Percentiles rank a stretch among this genome's conserved stretches.
phyloP scores from a whole-genome alignment of 306 rosid genomes.

The Gastrolobium villosum region DNA sequence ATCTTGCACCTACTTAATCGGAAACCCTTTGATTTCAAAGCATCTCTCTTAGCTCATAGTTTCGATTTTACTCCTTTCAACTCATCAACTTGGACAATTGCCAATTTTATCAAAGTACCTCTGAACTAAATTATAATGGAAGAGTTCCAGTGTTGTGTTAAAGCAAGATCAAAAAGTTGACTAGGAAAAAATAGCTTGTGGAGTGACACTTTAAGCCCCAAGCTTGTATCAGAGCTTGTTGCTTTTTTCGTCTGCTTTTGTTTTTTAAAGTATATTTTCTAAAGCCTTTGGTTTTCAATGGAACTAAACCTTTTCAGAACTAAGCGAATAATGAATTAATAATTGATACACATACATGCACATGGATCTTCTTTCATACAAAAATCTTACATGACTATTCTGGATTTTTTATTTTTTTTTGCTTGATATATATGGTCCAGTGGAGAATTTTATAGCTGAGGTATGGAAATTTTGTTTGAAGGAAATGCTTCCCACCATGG shows the following conservation, averaged over 20 bases:
- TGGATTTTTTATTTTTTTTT: not conserved
- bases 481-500: constrained; percentile 26
- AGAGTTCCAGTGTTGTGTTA: not conserved
- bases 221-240: constrained; percentile 25
- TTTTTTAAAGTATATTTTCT: not conserved
- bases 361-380: not conserved
- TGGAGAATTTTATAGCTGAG: not conserved
- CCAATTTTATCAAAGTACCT: not conserved
- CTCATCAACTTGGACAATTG: not conserved
- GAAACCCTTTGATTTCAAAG: not conserved
- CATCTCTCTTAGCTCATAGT: not conserved
- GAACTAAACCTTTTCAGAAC: constrained; percentile 26
- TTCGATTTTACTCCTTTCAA: not conserved
- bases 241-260: not conserved
- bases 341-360: not conserved
- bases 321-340: constrained; percentile 7
- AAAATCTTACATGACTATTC: not conserved
- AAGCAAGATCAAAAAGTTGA: constrained; percentile 7
- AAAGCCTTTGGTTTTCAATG: not conserved
- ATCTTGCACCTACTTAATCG: not conserved
- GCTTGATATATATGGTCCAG: constrained; percentile 25
- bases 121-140: constrained; percentile 15
- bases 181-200: not conserved
- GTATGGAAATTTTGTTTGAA: constrained; percentile 33
- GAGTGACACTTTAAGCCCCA: not conserved